phyloP scores from a whole-genome alignment of 768 basidiomycete species.

The Lentinula boryana region DNA sequence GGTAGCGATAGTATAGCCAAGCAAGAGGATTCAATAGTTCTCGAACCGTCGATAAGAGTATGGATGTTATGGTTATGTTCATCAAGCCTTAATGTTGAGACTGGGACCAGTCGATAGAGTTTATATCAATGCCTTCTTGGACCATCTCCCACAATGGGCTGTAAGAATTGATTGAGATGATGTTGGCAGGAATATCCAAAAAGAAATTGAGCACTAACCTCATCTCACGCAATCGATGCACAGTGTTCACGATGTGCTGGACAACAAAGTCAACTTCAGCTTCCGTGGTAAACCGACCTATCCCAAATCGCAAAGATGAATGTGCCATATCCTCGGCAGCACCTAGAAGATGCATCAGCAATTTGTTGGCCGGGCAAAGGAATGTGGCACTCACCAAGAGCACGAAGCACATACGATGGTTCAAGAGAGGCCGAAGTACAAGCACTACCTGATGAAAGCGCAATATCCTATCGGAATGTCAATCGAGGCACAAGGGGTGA shows the following conservation, averaged over 20 bases:
- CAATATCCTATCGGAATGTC: constrained; percentile 67
- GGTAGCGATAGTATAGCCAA: background rate
- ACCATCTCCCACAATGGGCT: constrained; percentile 99
- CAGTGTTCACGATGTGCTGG: constrained; percentile 80
- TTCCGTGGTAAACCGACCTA: constrained; percentile 97
- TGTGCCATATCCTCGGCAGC: constrained; percentile 99
- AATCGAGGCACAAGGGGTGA: background rate
- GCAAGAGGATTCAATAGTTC: background rate
- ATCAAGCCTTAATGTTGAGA: constrained; percentile 50
- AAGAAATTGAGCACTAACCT: constrained; percentile 39
- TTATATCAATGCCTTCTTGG: constrained; percentile 96
- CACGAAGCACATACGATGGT: constrained; percentile 96
- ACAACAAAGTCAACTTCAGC: constrained; percentile 95
- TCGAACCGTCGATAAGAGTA: constrained; percentile 8
- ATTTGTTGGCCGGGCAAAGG: background rate
- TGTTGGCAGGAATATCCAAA: constrained; percentile 7
- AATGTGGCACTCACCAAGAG: constrained; percentile 54
- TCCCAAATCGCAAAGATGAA: constrained; percentile 93
- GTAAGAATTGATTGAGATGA: background rate
- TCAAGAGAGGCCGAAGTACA: constrained; percentile 98
- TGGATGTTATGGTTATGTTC: constrained; percentile 4
- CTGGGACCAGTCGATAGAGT: constrained; percentile 92
- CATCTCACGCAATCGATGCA: constrained; percentile 88
- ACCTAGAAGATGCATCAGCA: constrained; percentile 32
- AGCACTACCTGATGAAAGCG: constrained; percentile 95